Base-by-base conservation (phyloP, 2,329 filamentous ascomycete genomes). In the Fusarium staphyleae region DNA sequence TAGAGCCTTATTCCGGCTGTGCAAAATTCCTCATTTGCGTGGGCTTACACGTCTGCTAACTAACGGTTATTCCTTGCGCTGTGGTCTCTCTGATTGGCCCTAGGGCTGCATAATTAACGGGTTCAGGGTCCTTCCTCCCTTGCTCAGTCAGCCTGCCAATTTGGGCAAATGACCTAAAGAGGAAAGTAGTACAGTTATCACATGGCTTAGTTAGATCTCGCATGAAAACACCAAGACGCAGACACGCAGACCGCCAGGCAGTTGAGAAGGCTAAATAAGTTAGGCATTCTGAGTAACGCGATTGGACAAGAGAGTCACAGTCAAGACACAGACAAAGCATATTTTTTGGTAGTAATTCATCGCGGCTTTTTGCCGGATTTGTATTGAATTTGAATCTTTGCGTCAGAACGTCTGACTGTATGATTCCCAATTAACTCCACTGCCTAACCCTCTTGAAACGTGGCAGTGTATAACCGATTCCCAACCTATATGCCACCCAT, bases 381-480 rank as follows among this genome's bases (percentile, higher is more conserved):
- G 43, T 53, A 53, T 49, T 53, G 52, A 16, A 41, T 24, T 14
- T 28, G 26, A 33, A 34, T 15, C 22, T 28, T 32, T 14, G 16
- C 45, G 22, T 22, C 19, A 42, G 35, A 35, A 24, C 34, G 34
- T 42, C 19, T 24, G 37, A 35, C 28, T 43, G 47, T 52, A 47
- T 42, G 22, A 49, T 51, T 45, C 60, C 49, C 51, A 46, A 57
- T 43, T 54, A 58, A 62, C 59, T 56, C 59, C 59, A 47, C 51
- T 45, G 44, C 51, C 50, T 28, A 47, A 48, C 35, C 57, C 61
- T 48, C 45, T 60, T 48, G 48, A 61, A 63, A 52, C 42, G 57
- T 58, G 60, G 58, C 63, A 58, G 50, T 66, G 58, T 62, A 43
- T 55, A 32, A 41, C 52, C 39, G 13, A 19, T 58, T 52, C 43